Percentiles rank a stretch among this genome's conserved stretches.
phyloP scores from a whole-genome alignment of 192 early-diverging fungal genomes.

The Paraglomus occultum region DNA sequence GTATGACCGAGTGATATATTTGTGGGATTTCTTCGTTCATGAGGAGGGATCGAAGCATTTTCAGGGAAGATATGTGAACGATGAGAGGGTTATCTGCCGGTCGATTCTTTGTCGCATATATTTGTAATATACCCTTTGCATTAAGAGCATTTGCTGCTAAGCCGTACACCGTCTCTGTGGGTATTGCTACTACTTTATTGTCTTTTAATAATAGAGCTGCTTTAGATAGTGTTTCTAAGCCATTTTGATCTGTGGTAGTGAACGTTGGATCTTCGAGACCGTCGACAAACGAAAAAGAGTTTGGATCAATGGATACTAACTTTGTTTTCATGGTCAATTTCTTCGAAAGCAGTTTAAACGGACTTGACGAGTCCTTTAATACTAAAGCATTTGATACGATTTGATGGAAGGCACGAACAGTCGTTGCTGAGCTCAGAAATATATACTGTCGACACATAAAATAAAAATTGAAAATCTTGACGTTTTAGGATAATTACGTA shows the following conservation, averaged over 20 bases:
- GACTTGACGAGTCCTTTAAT: too few relatives aligned
- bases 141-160: conserved; percentile 86
- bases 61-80: conserved; percentile 89
- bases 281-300: conserved; percentile 35
- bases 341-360: too few relatives aligned
- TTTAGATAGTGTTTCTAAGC: conserved; percentile 31
- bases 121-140: conserved; percentile 61
- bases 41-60: conserved; percentile 77
- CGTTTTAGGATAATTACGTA: too few relatives aligned
- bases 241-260: conserved; percentile 29
- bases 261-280: conserved; percentile 38
- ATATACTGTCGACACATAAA: too few relatives aligned
- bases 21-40: conserved; percentile 61
- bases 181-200: conserved; percentile 79
- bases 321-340: too few relatives aligned
- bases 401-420: too few relatives aligned
- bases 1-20: conserved; percentile 68
- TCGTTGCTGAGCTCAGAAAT: too few relatives aligned
- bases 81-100: conserved; percentile 97
- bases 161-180: conserved; percentile 99
- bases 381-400: too few relatives aligned
- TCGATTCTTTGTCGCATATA: conserved; percentile 85
- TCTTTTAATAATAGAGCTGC: conserved; percentile 56
- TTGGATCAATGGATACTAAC: conserved; percentile 40
- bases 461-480: too few relatives aligned